Percentiles rank a stretch among this genome's conserved stretches.
Evolutionary conservation across 129 eudicot genomes (phyloP).

Genomic region (Centella asiatica): DNA sequence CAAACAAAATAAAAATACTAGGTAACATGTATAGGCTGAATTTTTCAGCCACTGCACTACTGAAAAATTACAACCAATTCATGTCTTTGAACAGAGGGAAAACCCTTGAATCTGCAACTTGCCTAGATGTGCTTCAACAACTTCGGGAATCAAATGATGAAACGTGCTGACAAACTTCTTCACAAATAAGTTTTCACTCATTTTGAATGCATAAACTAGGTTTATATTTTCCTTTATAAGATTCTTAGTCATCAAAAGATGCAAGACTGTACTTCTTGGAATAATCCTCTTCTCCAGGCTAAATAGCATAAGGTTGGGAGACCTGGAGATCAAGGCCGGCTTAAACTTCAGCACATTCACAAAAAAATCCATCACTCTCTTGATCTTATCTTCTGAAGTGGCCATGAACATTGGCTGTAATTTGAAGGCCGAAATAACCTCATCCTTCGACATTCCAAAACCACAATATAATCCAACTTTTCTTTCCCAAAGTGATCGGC

Average conservation of each 20-base stretch:
- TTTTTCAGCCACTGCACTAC: too few species aligned
- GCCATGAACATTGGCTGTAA: conserved; percentile 3
- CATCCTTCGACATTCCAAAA: conserved; percentile 8
- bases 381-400: conserved; percentile 4
- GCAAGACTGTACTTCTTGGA: conserved; percentile 10
- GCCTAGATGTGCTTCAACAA: conserved; percentile 7
- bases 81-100: not conserved
- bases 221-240: not conserved
- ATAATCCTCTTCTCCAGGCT: conserved; percentile 13
- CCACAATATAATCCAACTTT: not conserved
- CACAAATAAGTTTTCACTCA: conserved; percentile 2
- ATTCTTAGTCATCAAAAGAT: conserved; percentile 1
- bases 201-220: not conserved
- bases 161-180: conserved; percentile 5
- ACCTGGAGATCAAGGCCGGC: conserved; percentile 1
- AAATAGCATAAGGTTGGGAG: not conserved
- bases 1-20: too few species aligned
- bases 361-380: conserved; percentile 3
- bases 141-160: conserved; percentile 3
- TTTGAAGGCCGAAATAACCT: conserved; percentile 1
- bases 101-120: conserved; percentile 8
- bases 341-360: conserved; percentile 2
- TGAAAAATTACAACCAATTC: too few species aligned
- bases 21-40: too few species aligned
- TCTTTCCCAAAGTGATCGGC: conserved; percentile 2